A percentile compares a stretch with the other conserved stretches of the same genome.
Evolutionary conservation across 495 filamentous ascomycete species (phyloP).

Genomic region (Penicillium robsamsonii): DNA sequence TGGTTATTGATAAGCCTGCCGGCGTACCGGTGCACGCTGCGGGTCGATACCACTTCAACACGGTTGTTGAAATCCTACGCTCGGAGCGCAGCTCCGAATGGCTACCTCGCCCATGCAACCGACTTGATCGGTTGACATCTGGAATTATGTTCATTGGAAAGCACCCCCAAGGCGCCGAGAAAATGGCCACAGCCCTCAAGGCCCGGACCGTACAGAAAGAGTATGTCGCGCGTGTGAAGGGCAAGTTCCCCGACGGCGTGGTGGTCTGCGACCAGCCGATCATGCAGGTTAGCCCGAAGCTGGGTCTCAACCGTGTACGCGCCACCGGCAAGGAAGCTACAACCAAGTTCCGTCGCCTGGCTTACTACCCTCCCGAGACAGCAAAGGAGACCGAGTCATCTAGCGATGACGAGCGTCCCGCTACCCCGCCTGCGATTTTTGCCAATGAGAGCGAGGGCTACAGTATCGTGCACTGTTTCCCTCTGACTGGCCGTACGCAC

Average conservation of each 20-base stretch:
- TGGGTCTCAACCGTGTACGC: slow-evolving; percentile 88
- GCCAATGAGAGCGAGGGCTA: slow-evolving; percentile 61
- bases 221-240: slow-evolving; percentile 87
- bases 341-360: slow-evolving; percentile 85
- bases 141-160: slow-evolving; percentile 98
- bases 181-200: slow-evolving; percentile 67
- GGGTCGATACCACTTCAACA: slow-evolving; percentile 93
- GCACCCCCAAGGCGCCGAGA: slow-evolving; percentile 71
- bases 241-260: slow-evolving; percentile 78
- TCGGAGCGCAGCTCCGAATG: slow-evolving; percentile 67
- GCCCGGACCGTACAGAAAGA: slow-evolving; percentile 83
- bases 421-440: slow-evolving; percentile 28
- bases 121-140: slow-evolving; percentile 89
- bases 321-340: slow-evolving; percentile 86
- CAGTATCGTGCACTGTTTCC: slow-evolving; percentile 91
- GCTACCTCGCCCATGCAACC: slow-evolving; percentile 81
- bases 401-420: slow-evolving; percentile 30
- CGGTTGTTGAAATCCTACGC: slow-evolving; percentile 88
- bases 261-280: slow-evolving; percentile 91
- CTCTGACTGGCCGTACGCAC: slow-evolving; percentile 90
- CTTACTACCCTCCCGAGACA: slow-evolving; percentile 68
- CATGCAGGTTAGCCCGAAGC: slow-evolving; percentile 88
- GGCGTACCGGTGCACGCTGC: slow-evolving; percentile 94
- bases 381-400: slow-evolving; percentile 22
- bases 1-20: slow-evolving; percentile 95